A percentile compares a stretch with the other conserved stretches of the same genome.
phyloP scores from a whole-genome alignment of 495 filamentous ascomycete genomes.

The Filosporella fistucella region DNA sequence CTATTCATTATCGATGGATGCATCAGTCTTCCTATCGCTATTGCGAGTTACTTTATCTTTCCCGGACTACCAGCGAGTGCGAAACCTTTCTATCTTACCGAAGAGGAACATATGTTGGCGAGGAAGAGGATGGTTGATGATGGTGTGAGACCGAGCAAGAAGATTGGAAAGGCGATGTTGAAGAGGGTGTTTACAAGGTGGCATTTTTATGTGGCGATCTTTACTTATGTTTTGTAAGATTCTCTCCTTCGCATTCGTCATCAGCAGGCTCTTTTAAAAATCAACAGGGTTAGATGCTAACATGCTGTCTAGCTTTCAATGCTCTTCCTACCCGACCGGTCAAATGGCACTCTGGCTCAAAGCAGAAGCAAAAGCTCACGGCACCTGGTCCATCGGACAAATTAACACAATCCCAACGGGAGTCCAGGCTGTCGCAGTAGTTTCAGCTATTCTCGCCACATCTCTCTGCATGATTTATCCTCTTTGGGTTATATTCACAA shows the following conservation, averaged over 20 bases:
- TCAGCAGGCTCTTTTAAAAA: conserved; percentile 4
- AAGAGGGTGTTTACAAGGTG: conserved; percentile 4
- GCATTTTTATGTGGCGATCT: conserved; percentile 5
- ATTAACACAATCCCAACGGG: conserved; percentile 4
- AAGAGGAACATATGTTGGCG: conserved; percentile 39
- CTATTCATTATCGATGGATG: conserved; percentile 49
- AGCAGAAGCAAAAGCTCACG: neutral
- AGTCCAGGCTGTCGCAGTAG: conserved; percentile 1
- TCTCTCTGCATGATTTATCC: conserved; percentile 7
- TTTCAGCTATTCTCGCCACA: neutral
- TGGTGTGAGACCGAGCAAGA: conserved; percentile 6
- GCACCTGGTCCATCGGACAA: neutral
- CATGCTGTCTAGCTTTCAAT: neutral
- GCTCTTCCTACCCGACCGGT: neutral
- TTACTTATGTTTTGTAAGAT: neutral
- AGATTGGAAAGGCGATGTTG: conserved; percentile 5
- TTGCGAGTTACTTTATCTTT: conserved; percentile 52
- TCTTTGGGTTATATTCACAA: conserved; percentile 3
- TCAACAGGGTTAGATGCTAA: neutral
- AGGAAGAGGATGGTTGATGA: conserved; percentile 13
- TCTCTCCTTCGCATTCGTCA: neutral
- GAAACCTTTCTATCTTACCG: conserved; percentile 41
- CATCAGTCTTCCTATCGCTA: conserved; percentile 47
- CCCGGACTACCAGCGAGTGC: conserved; percentile 53
- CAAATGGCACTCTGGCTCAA: conserved; percentile 12